Evolutionary conservation across 805 yeast genomes (phyloP).

Genomic region (Suhomyces emberorum): DNA sequence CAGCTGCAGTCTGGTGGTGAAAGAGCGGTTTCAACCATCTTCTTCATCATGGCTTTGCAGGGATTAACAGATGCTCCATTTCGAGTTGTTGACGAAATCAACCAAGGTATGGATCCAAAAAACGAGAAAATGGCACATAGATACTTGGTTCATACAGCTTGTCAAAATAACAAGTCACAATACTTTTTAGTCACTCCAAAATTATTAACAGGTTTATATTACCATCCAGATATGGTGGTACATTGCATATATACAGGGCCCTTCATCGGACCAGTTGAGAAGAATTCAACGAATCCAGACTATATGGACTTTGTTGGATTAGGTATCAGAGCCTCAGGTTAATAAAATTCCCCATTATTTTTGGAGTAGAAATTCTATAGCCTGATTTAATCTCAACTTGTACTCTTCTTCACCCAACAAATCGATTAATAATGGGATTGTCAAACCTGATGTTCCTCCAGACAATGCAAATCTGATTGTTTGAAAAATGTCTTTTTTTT

Average conservation of each 20-base stretch:
- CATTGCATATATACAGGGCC: constrained; percentile 66
- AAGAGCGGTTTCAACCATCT: constrained; percentile 89
- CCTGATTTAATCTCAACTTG: constrained; percentile 19
- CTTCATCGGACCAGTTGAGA: constrained; percentile 20
- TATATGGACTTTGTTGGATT: constrained; percentile 30
- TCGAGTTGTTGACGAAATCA: constrained; percentile 94
- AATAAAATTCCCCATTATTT: background rate
- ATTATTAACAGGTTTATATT: constrained; percentile 70
- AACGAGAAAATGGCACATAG: constrained; percentile 86
- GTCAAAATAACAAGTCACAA: constrained; percentile 59
- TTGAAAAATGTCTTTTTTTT: constrained; percentile 49
- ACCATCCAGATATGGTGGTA: constrained; percentile 75
- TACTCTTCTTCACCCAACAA: constrained; percentile 49
- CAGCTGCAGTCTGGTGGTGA: constrained; percentile 97
- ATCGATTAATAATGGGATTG: constrained; percentile 54
- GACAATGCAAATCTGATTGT: constrained; percentile 64
- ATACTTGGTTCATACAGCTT: constrained; percentile 81
- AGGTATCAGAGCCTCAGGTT: no score
- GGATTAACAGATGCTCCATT: constrained; percentile 86
- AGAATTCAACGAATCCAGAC: constrained; percentile 14
- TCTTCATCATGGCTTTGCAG: constrained; percentile 87
- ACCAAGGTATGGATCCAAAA: constrained; percentile 96
- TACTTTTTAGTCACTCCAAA: constrained; percentile 94
- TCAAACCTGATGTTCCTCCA: constrained; percentile 68
- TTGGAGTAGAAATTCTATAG: background rate